phyloP scores from a whole-genome alignment of 495 filamentous ascomycete species.

The Penicillium soppii region DNA sequence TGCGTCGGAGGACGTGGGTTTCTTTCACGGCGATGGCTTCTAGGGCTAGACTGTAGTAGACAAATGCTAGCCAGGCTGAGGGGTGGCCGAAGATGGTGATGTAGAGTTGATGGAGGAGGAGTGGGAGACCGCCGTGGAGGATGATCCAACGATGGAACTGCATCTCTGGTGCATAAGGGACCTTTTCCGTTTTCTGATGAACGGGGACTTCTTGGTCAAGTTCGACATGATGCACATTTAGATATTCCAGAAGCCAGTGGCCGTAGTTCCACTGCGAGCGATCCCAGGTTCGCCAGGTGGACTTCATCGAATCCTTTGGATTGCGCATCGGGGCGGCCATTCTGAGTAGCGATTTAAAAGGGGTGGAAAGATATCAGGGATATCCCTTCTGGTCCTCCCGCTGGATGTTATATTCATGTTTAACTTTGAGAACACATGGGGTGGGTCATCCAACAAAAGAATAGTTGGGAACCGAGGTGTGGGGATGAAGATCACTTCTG shows the following conservation, averaged over 20 bases:
- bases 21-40: slow-evolving; percentile 33
- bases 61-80: slow-evolving; percentile 22
- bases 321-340: slow-evolving; percentile 15
- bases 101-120: slow-evolving; percentile 31
- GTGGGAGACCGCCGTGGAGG: slow-evolving; percentile 22
- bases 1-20: slow-evolving; percentile 28
- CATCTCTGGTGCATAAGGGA: slow-evolving; percentile 31
- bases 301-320: slow-evolving; percentile 35
- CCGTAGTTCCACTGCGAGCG: slow-evolving; percentile 17
- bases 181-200: slow-evolving; percentile 25
- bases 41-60: slow-evolving; percentile 29
- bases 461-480: background rate
- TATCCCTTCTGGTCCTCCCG: background rate
- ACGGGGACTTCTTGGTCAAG: slow-evolving; percentile 25
- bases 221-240: slow-evolving; percentile 23
- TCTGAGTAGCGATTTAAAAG: background rate
- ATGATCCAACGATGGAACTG: slow-evolving; percentile 33
- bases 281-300: slow-evolving; percentile 32
- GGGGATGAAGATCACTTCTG: background rate
- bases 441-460: background rate
- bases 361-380: background rate
- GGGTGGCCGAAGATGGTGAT: slow-evolving; percentile 24
- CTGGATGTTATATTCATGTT: background rate
- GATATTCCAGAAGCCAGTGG: slow-evolving; percentile 23
- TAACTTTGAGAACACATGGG: background rate